Conservation (phyloP, 345 rosid genomes). For the Populus simonii region DNA sequence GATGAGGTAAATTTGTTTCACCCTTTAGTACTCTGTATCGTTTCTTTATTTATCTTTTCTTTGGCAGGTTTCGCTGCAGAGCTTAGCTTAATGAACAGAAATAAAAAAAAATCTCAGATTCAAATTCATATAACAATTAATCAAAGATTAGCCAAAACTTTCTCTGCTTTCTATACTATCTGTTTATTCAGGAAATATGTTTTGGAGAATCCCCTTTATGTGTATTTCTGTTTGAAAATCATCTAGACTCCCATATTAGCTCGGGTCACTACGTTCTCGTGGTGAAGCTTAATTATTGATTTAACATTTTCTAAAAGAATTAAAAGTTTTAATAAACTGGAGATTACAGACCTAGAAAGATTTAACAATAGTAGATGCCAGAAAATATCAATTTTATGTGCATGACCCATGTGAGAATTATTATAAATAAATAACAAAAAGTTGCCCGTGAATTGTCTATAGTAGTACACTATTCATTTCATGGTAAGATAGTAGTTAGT, state of each 20-base stretch:
- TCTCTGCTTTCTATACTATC: background rate
- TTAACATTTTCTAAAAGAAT: background rate
- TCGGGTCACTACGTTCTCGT: background rate
- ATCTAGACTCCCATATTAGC: background rate
- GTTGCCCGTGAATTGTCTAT: background rate
- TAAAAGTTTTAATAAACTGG: background rate
- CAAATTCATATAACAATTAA: background rate
- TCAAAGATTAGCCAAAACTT: background rate
- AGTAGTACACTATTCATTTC: background rate
- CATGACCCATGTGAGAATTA: slow-evolving; percentile 1
- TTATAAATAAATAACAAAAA: background rate
- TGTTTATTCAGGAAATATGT: background rate
- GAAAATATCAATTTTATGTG: background rate
- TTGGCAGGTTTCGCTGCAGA: background rate
- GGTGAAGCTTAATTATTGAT: background rate
- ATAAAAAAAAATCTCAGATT: background rate
- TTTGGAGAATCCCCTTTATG: background rate
- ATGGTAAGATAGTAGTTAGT: background rate
- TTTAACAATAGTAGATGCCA: background rate
- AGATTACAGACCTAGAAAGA: background rate
- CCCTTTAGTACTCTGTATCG: background rate
- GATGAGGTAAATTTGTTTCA: slow-evolving; percentile 37
- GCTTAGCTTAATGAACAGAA: background rate
- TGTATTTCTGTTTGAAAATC: background rate
- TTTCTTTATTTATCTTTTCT: background rate